Conservation (phyloP, 2,329 filamentous ascomycete species). For the Neofusicoccum sp. region DNA sequence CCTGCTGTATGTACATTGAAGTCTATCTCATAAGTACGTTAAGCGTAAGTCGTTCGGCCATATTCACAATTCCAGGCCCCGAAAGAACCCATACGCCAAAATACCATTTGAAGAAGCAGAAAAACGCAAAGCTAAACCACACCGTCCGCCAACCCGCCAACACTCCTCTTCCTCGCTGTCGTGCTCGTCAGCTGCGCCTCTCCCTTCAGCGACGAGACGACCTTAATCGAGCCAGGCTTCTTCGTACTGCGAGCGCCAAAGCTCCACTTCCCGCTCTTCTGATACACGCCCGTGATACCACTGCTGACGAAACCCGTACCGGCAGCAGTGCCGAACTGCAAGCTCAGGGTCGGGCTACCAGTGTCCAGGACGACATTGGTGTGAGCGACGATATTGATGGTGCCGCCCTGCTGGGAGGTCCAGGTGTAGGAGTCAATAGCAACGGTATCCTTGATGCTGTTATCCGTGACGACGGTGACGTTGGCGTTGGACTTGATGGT, state of each 20-base stretch:
- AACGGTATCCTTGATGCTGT: constrained; percentile 29
- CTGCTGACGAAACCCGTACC: neutral
- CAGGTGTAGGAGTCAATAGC: constrained; percentile 35
- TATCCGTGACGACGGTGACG: constrained; percentile 30
- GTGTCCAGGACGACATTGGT: constrained; percentile 35
- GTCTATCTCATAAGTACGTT: neutral
- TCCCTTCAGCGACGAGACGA: constrained; percentile 27
- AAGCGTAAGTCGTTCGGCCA: neutral
- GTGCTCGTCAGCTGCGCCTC: constrained; percentile 24
- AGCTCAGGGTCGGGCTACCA: constrained; percentile 28
- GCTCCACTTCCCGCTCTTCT: constrained; percentile 29
- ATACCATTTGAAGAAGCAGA: too few relatives aligned
- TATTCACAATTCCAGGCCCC: too few relatives aligned
- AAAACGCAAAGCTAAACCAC: neutral
- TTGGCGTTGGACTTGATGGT: constrained; percentile 26
- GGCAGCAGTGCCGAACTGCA: constrained; percentile 28
- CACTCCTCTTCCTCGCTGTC: constrained; percentile 25
- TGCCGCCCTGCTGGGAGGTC: constrained; percentile 30
- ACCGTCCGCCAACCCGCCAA: neutral
- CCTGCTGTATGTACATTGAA: neutral
- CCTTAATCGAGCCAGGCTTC: constrained; percentile 31
- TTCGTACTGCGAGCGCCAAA: constrained; percentile 27
- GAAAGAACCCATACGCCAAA: too few relatives aligned
- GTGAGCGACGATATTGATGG: constrained; percentile 32
- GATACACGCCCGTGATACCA: neutral